Evolutionary conservation across 768 basidiomycete species (phyloP), one percentile per base, ranked within the genome.

Genomic region (Mycena pura): DNA sequence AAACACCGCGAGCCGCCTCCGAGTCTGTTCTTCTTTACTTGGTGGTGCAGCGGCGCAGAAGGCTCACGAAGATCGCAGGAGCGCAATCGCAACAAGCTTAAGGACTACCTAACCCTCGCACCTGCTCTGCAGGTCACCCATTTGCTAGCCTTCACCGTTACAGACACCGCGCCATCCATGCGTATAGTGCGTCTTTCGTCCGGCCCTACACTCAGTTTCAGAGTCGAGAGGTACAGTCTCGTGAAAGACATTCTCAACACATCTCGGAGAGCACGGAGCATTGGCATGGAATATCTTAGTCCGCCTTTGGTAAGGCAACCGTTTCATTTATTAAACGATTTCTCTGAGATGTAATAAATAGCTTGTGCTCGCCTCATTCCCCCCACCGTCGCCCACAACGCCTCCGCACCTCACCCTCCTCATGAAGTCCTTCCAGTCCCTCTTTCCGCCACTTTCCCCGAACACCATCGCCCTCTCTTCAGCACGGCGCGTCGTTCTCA

Each of bases 381-480:
- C 86, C 51, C 86, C 82, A 58, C 89, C 87, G 48, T 88, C 85
- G 10, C 89, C 91, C 3, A 82, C 78, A 22, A 90, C 90, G 2
- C 90, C 93, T 2, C 86, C 89, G 3, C 95, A 99, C 72, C 82
- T 98, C 36, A 84, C 93, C 34, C 89, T 99, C 58, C 84, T 99
- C 70, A 90, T 95, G 84, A 97, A 97, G 75, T 87, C 95, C 59
- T 97, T 99, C 78, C 97, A 99, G 74, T 90, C 93, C 28, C 80
- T 99, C 61, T 99, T 98, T 78, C 97, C 97, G 5, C 91, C 97
- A 0, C 92, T 99, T 45, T 82, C 92, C 11, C 93, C 93, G 1
- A 83, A 91, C 68, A 84, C 86, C 29, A 81, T 95, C 72, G 84
- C 86, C 21, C 86, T 94, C 49, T 90, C 96, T 51, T 91, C 93